Base-by-base conservation (phyloP, 1,284 basidiomycete genomes). In the Sanghuangporus baumii region DNA sequence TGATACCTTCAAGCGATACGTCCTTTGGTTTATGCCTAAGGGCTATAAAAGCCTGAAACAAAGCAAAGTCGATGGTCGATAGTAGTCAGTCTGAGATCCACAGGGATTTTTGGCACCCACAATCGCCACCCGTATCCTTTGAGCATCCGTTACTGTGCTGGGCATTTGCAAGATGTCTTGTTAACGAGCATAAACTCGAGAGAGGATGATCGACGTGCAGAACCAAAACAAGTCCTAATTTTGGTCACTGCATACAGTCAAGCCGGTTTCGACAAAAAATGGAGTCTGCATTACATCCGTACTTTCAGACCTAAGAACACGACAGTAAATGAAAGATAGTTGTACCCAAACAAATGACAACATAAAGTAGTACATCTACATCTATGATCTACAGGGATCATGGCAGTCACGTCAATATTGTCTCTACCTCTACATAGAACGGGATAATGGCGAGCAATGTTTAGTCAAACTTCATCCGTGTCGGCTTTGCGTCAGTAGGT, bases 381-480 rank as follows among this genome's bases (percentile, higher is more conserved):
- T 54, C 52, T 54, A 54, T 23, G 8, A 14, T 14, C 31, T 36
- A 37, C 48, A 2, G 12, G 34, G 5, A 14, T 16, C 37, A 36
- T 14, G 14, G 16, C 14, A 12, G 6, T 18, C 12, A 56, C 11
- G 54, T 38, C 7, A 18, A 40, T 37, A n/a, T 16, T 11, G 8
- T 8, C 20, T 34, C 34, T 34, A 54, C 12, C n/a, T n/a, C n/a
- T n/a, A n/a, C n/a, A 37, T n/a, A 31, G 2, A 16, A 5, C 36
- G 23, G 47, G 47, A 48, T 18, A 4, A 26, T 26, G 47, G 3
- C 47, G 3, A 51, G 47, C 50, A 34, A 51, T 4, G n/a, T 57
- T 36, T 57, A 66, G 96, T 20, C 55, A 66, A 97, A 97, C 52
- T 87, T 90, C 72, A 96, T 96, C 81, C 94, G 96, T 58, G 91